Evolutionary conservation across 345 rosid genomes (phyloP), one percentile per base, ranked within the genome.

Genomic region (Eucalyptus tenuipes): DNA sequence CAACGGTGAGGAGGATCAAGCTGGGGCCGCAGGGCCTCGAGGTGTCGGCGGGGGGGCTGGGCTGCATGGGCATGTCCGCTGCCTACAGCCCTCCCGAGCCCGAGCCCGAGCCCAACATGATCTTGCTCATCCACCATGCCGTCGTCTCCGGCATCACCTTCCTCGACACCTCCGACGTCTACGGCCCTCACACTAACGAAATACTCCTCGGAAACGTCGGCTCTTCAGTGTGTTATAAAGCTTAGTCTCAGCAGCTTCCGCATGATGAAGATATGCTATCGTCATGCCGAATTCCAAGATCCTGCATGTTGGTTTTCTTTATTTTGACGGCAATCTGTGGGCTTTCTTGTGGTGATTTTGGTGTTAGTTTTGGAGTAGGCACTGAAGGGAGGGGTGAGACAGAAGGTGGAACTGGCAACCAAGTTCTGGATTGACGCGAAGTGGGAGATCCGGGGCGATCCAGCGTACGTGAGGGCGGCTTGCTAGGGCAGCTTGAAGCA

Each of bases 401-500:
- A 91, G 40, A 94, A 86, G 80, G 95, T 93, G 84, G 94, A 94
- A 49, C 45, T 96, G 86, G 98, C 95, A 0, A 93, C 96, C 31
- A 95, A 95, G 47, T 95, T 94, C 81, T 95, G 94, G 1, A 16
- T 93, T 37, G 93, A 89, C 4, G 94, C 92, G 55, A 90, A 85
- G 6, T 40, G 84, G 12, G 91, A 50, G 88, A 57, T 93, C 17
- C 87, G 90, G 5, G 96, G 96, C 9, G 95, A 94, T 87, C 95
- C 94, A 1, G 91, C 91, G 64, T 93, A 94, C 87, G 94, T 93
- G 7, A 91, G 96, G 80, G 88, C 91, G 31, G 92, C 94, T 79
- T 94, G 95, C 68, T 95, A 94, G 61, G 95, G 88, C 20, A 95
- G 96, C 86, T 92, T 94, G 93, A 94, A 89, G 81, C 90, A 96